Conservation (phyloP, 148 eudicot species). For the Fagopyrum homotropicum region DNA sequence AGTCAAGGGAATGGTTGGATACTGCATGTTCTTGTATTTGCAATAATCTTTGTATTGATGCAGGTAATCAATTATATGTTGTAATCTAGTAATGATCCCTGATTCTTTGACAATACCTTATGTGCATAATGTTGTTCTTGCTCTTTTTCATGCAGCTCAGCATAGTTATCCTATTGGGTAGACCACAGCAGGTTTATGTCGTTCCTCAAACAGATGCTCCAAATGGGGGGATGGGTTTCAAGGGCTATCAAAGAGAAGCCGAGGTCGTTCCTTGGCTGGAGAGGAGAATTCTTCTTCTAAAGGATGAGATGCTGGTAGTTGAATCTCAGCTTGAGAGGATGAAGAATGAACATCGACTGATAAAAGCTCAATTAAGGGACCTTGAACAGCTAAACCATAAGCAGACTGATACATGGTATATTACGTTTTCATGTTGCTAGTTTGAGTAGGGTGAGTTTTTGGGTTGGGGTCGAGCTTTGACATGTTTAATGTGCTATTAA, state of each 20-base stretch:
- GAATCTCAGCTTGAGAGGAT: conserved; percentile 73
- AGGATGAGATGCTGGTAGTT: conserved; percentile 73
- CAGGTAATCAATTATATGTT: conserved; percentile 30
- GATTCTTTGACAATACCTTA: too few relatives aligned
- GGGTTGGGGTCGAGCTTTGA: too few relatives aligned
- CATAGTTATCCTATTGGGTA: conserved; percentile 63
- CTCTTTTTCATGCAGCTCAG: conserved; percentile 50
- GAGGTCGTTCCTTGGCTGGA: conserved; percentile 57
- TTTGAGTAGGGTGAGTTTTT: too few relatives aligned
- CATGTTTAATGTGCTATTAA: too few relatives aligned
- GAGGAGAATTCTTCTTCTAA: conserved; percentile 60
- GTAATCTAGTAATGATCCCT: too few relatives aligned
- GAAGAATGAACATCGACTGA: conserved; percentile 45
- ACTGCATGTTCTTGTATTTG: conserved; percentile 30
- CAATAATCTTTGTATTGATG: conserved; percentile 51
- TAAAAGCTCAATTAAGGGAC: conserved; percentile 52
- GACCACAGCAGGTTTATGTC: conserved; percentile 66
- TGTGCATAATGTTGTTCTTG: background rate
- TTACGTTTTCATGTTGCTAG: too few relatives aligned
- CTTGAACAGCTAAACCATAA: conserved; percentile 34
- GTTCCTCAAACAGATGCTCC: conserved; percentile 34
- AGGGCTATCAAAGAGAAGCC: conserved; percentile 27
- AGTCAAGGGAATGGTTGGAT: conserved; percentile 30
- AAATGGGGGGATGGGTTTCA: conserved; percentile 15
- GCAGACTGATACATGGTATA: background rate